Evolutionary conservation across 257 asterid genomes (phyloP), one percentile per base, ranked within the genome.

Genomic region (Jacaranda mimosifolia): DNA sequence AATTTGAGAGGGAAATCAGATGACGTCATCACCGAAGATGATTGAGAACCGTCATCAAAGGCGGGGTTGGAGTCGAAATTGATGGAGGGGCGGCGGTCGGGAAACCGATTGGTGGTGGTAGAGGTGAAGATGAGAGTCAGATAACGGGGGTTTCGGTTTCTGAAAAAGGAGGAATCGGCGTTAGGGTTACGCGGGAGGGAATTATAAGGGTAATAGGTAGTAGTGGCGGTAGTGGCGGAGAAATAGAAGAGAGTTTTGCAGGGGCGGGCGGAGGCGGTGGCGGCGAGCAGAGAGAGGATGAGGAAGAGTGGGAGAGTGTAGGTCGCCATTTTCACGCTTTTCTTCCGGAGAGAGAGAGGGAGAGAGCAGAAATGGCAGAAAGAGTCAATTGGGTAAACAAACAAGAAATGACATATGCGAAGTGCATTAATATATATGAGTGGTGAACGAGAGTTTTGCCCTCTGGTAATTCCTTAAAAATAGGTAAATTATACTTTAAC

Each of bases 171-270:
- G 71, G 80, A 75, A 70, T 76, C 43, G 77, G 83, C 80, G 84
- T 82, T 77, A 72, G 93, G 82, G 80, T 78, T 73, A 11, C 68
- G 79, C 9, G 79, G 57, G 40, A 36, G 72, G 75, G 86, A 68
- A 69, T 49, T 8, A 58, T 6, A 40, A 9, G 80, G 87, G 72
- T 52, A 81, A 66, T 56, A 66, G 72, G 83, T 64, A 70, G 85
- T 55, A 67, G 87, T 70, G 79, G 88, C 72, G 79, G 88, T 74
- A 77, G 89, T 72, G 77, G 89, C 58, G 71, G 93, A 80, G 81
- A 89, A 83, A 56, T 84, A 89, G 83, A 91, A 92, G 9, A 92
- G 80, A 57, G 94, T 89, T 70, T 92, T 92, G 84, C 97, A 92
- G 55, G 98, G 98, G 19, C 97, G 87, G 74, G 91, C 94, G 75